A percentile compares a stretch with the other conserved stretches of the same genome.
These are phyloP conservation scores for Wolfiporia cocos DNA, from an alignment of 1,284 basidiomycete genomes.

Conservation along the genomic window DNA sequence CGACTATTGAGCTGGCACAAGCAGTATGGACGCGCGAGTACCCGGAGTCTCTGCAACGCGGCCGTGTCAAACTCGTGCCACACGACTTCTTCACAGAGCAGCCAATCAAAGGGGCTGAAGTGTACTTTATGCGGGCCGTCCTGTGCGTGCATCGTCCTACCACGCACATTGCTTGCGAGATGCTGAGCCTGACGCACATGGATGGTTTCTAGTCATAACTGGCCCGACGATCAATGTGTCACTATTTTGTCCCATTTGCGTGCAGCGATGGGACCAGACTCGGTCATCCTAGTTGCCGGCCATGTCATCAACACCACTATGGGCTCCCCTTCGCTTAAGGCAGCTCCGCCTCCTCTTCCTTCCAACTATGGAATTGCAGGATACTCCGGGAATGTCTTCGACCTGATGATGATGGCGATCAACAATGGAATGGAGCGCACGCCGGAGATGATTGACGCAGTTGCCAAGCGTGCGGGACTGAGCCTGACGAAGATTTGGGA, in stretches of 20 bases:
- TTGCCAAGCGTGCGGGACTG: constrained; percentile 1
- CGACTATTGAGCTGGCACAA: constrained; percentile 4
- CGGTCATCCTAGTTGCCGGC: constrained; percentile 9
- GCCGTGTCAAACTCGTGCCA: constrained; percentile 3
- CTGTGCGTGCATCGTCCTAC: constrained; percentile 9
- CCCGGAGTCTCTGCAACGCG: constrained; percentile 1
- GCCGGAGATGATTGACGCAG: neutral
- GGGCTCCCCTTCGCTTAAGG: neutral
- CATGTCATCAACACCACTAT: constrained; percentile 6
- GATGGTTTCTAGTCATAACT: constrained; percentile 19
- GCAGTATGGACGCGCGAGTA: constrained; percentile 4
- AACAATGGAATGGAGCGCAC: constrained; percentile 7
- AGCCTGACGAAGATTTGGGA: constrained; percentile 3
- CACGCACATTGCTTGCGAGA: too few species aligned
- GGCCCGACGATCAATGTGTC: constrained; percentile 14
- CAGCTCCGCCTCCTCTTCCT: constrained; percentile 5
- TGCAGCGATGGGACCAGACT: constrained; percentile 11
- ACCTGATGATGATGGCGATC: constrained; percentile 5
- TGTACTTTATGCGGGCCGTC: constrained; percentile 22
- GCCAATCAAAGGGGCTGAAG: constrained; percentile 18
- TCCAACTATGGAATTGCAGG: constrained; percentile 6
- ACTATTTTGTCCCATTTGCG: constrained; percentile 20
- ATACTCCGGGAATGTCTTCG: constrained; percentile 1
- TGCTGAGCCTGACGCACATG: neutral
- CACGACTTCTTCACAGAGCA: constrained; percentile 27